phyloP scores from a whole-genome alignment of 2,329 filamentous ascomycete genomes.

The Aureobasidium sp. region DNA sequence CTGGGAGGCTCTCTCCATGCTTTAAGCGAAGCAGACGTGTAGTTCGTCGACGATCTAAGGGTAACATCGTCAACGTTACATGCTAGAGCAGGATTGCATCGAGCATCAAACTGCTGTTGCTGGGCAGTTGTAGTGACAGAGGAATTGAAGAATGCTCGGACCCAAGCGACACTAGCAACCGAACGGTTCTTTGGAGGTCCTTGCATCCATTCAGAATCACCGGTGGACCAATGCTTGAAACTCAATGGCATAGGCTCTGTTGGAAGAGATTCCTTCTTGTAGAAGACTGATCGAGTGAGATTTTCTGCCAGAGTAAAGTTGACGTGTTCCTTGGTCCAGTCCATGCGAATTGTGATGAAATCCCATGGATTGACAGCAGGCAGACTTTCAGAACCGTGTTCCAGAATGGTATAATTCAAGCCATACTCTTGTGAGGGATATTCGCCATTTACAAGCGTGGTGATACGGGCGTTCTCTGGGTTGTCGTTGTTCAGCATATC shows the following conservation, averaged over 20 bases:
- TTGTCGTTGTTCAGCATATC: constrained; percentile 39
- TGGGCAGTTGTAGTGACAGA: constrained; percentile 28
- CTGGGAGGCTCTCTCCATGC: neutral
- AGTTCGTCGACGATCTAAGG: neutral
- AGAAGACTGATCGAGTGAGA: constrained; percentile 24
- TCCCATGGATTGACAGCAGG: constrained; percentile 32
- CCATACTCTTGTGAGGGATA: constrained; percentile 30
- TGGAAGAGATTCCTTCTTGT: constrained; percentile 30
- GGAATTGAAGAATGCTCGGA: constrained; percentile 42
- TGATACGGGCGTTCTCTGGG: constrained; percentile 28
- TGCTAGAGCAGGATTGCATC: neutral
- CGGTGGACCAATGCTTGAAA: constrained; percentile 42
- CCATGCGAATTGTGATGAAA: constrained; percentile 38
- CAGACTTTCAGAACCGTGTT: constrained; percentile 15
- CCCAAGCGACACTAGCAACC: constrained; percentile 37
- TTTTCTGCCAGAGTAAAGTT: constrained; percentile 35
- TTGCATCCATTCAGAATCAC: constrained; percentile 35
- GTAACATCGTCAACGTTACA: constrained; percentile 2
- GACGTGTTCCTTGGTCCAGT: constrained; percentile 37
- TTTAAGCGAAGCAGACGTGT: neutral
- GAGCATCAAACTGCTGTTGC: neutral
- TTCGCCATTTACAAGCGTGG: constrained; percentile 31
- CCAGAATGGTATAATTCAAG: constrained; percentile 30
- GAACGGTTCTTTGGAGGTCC: constrained; percentile 34
- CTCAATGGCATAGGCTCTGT: constrained; percentile 34